Evolutionary conservation across 2,329 filamentous ascomycete species (phyloP).

Genomic region (Diaporthe sp.): DNA sequence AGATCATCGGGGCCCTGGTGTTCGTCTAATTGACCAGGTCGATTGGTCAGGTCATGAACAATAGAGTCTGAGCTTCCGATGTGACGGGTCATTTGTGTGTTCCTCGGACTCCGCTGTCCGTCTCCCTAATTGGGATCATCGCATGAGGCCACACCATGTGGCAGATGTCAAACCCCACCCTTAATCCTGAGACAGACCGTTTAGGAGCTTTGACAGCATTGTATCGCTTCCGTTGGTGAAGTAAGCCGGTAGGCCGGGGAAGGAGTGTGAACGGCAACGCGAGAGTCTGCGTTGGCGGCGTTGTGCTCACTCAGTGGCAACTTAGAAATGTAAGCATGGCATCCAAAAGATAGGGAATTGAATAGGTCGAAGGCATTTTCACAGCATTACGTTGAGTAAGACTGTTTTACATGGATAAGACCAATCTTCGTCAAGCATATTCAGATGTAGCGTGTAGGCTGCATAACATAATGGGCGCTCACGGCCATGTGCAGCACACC

Average conservation of each 20-base stretch:
- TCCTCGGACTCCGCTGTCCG: conserved; percentile 8
- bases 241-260: no score
- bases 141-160: neutral
- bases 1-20: neutral
- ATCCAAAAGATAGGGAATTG: neutral
- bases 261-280: neutral
- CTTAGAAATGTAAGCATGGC: neutral
- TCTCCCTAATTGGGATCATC: conserved; percentile 18
- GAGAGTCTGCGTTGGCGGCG: neutral
- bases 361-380: neutral
- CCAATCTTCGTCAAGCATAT: neutral
- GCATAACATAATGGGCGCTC: neutral
- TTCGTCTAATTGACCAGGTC: neutral
- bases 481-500: neutral
- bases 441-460: neutral
- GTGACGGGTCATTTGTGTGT: neutral
- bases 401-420: neutral
- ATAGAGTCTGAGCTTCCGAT: neutral
- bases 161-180: neutral
- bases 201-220: neutral
- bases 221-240: neutral
- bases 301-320: neutral
- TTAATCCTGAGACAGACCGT: neutral
- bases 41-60: neutral
- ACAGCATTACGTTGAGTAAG: no score